Evolutionary conservation across 352 stramenopile genomes (phyloP), one percentile per base, ranked within the genome.

Genomic region (Thalassiosira livingstoniorum): DNA sequence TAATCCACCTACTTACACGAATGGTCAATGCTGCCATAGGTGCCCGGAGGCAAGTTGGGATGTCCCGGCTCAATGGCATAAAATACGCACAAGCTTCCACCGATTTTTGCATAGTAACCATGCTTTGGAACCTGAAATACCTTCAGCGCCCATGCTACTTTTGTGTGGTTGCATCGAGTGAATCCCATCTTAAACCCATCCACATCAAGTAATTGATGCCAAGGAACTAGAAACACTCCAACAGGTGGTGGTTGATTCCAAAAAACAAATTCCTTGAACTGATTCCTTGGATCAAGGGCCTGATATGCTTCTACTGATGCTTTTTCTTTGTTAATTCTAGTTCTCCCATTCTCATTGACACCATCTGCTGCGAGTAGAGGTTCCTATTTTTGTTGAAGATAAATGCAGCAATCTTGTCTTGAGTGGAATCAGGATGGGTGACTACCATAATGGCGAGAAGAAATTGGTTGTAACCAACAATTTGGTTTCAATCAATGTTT

Each of bases 251-350:
- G 31, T 21, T 35, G 47, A 51, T 55, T 55, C 27, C 15, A 69
- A 69, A 69, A 69, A 37, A 21, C 34, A 35, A 27, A 54, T 13
- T 55, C 61, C 23, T 37, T 35, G 23, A 69, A n/a, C 31, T 69
- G 61, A 3, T 51, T 37, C 23, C 39, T 13, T 23, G 11, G 7
- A 23, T 37, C 21, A 32, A 53, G 34, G 10, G 10, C 27, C 27
- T 68, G 60, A 51, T 68, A 68, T 21, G 31, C 60, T 47, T 68
- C 60, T 53, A n/a, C 29, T 23, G 60, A 68, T 32, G 60, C 60
- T 47, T 51, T 68, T 21, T 68, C 51, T 35, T 68, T 31, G 60
- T 68, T 29, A 68, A 53, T 29, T 47, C 15, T 13, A 68, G 32
- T 13, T 68, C 60, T 13, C 13, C 34, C 21, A 68, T 43, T 10